These are phyloP conservation scores for Perkinsus olseni DNA, from an alignment of 169 alveolate genomes.

Conservation along the genomic window DNA sequence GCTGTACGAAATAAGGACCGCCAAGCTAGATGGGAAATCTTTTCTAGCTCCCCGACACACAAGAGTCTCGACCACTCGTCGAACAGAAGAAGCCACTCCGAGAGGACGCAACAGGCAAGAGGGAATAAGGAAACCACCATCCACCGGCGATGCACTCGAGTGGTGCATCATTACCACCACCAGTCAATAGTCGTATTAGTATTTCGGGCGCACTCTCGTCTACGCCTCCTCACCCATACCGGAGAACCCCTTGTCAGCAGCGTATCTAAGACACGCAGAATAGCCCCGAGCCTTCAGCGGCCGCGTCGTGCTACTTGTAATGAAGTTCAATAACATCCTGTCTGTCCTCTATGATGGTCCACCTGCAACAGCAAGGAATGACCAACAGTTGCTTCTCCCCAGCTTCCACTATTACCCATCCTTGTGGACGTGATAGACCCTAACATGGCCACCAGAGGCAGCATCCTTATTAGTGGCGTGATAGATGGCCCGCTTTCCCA, in stretches of 20 bases:
- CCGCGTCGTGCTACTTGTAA: neutral
- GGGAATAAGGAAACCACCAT: neutral
- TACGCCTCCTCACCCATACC: neutral
- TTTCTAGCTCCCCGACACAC: too few relatives aligned
- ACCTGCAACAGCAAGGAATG: neutral
- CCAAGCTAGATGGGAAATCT: too few relatives aligned
- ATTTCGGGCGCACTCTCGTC: neutral
- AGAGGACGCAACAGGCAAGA: neutral
- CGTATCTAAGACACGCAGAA: neutral
- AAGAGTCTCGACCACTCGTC: too few relatives aligned
- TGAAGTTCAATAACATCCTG: neutral
- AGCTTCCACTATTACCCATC: conserved; percentile 50
- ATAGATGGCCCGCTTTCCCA: conserved; percentile 94
- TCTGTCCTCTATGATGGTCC: neutral
- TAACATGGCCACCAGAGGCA: conserved; percentile 96
- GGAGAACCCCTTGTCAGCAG: neutral
- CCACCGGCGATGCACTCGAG: neutral
- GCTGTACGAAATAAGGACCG: too few relatives aligned
- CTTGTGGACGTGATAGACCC: conserved; percentile 90
- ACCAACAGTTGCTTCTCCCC: neutral
- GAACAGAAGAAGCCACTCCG: too few relatives aligned
- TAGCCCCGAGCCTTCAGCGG: neutral
- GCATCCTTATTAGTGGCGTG: conserved; percentile 98
- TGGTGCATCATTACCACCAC: neutral
- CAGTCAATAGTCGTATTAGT: neutral